Conservation (phyloP, 306 rosid genomes). For the Sphenostylis stenocarpa region DNA sequence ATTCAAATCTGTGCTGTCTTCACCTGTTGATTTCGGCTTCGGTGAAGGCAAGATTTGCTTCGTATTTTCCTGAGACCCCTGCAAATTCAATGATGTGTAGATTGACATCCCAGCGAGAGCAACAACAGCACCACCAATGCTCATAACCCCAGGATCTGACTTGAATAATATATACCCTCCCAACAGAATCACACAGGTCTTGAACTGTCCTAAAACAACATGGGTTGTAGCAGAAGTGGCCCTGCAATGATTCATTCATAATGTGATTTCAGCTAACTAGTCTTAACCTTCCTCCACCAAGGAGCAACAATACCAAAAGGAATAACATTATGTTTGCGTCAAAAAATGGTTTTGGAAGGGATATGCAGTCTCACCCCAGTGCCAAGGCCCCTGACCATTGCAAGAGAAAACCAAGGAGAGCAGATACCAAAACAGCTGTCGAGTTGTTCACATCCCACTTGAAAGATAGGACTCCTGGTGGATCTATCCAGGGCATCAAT, state of each 20-base stretch:
- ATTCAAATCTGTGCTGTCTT: constrained; percentile 32
- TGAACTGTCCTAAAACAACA: constrained; percentile 94
- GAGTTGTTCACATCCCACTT: constrained; percentile 68
- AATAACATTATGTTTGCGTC: background rate
- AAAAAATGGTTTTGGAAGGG: background rate
- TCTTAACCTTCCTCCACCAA: background rate
- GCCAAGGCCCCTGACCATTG: constrained; percentile 99
- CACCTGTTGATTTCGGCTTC: constrained; percentile 32
- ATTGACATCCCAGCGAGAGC: constrained; percentile 44
- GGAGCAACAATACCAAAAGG: background rate
- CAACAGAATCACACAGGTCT: constrained; percentile 76
- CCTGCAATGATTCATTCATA: constrained; percentile 45
- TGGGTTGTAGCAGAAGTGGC: constrained; percentile 96
- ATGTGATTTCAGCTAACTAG: constrained; percentile 21
- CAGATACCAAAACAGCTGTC: constrained; percentile 65
- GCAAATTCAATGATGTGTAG: constrained; percentile 42
- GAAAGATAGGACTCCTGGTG: constrained; percentile 87
- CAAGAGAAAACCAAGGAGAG: constrained; percentile 88
- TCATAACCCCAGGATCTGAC: constrained; percentile 52
- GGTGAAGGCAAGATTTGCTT: constrained; percentile 19
- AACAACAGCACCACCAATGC: constrained; percentile 47
- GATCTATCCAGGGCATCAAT: constrained; percentile 97
- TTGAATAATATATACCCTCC: constrained; percentile 46
- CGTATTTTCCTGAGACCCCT: constrained; percentile 38
- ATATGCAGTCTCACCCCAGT: constrained; percentile 69